These are phyloP conservation scores for Colletotrichum sublineola DNA, from an alignment of 2,329 filamentous ascomycete genomes.

Conservation along the genomic window DNA sequence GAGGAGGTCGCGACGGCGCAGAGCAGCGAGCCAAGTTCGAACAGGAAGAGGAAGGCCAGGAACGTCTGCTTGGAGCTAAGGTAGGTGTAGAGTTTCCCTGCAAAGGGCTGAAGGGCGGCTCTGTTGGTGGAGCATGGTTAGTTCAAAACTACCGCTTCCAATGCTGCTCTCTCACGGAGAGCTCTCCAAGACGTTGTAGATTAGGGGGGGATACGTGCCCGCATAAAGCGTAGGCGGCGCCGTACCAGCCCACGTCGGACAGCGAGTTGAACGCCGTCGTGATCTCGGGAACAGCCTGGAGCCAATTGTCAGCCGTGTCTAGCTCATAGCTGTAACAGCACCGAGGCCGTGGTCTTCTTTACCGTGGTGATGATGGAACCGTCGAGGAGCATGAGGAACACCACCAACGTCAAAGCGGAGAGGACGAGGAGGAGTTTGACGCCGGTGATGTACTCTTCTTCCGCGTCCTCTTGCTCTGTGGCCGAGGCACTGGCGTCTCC, in stretches of 20 bases:
- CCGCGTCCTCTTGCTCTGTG: not conserved
- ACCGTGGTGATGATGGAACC: slow-evolving; percentile 67
- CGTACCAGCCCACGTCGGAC: slow-evolving; percentile 69
- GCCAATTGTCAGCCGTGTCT: slow-evolving; percentile 19
- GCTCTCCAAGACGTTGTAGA: not conserved
- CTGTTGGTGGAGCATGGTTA: slow-evolving; percentile 46
- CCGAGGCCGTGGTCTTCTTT: slow-evolving; percentile 26
- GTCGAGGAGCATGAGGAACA: slow-evolving; percentile 65
- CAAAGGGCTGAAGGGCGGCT: slow-evolving; percentile 63
- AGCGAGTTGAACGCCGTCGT: slow-evolving; percentile 65
- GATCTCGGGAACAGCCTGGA: slow-evolving; percentile 61
- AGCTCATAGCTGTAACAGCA: not conserved
- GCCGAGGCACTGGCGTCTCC: not conserved
- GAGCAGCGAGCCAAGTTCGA: slow-evolving; percentile 59
- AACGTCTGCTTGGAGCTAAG: slow-evolving; percentile 51
- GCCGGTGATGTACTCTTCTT: slow-evolving; percentile 48
- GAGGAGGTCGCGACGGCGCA: slow-evolving; percentile 61
- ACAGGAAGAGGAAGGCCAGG: slow-evolving; percentile 49
- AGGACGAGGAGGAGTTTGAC: slow-evolving; percentile 53
- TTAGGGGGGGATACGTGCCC: slow-evolving; percentile 48
- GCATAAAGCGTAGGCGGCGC: slow-evolving; percentile 62
- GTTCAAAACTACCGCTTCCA: too few species aligned
- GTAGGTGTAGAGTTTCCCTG: slow-evolving; percentile 64
- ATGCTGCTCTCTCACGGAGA: not conserved
- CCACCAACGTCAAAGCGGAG: slow-evolving; percentile 55